Conservation (phyloP, 2,329 filamentous ascomycete species). For the Endoconidiophora laricicola region DNA sequence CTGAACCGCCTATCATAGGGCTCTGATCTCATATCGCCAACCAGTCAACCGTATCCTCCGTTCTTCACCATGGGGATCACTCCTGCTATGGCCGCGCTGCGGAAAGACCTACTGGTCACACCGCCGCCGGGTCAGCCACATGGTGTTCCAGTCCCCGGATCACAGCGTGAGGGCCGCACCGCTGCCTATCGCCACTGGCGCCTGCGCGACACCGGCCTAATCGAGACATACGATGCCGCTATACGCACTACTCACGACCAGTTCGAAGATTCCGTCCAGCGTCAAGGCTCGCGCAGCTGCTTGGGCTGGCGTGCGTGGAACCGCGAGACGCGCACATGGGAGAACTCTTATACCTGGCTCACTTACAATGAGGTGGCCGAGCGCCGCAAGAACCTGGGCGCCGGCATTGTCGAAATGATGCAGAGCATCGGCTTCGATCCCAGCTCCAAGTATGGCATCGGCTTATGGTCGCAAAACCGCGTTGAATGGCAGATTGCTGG, state of each 20-base stretch:
- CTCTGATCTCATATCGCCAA: background rate
- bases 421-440: slow-evolving; percentile 48
- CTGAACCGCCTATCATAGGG: no score
- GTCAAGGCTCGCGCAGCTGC: slow-evolving; percentile 50
- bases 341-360: slow-evolving; percentile 64
- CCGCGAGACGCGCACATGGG: slow-evolving; percentile 51
- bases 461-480: slow-evolving; percentile 75
- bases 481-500: slow-evolving; percentile 76
- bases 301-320: slow-evolving; percentile 73
- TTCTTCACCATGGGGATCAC: background rate
- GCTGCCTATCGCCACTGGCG: slow-evolving; percentile 72
- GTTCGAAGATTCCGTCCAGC: slow-evolving; percentile 53
- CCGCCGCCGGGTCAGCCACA: slow-evolving; percentile 65
- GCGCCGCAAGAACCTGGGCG: slow-evolving; percentile 70
- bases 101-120: slow-evolving; percentile 33
- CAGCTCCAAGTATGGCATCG: slow-evolving; percentile 51
- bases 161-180: slow-evolving; percentile 54
- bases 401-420: slow-evolving; percentile 70
- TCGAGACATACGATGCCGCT: slow-evolving; percentile 55
- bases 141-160: slow-evolving; percentile 59
- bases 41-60: background rate
- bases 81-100: slow-evolving; percentile 4
- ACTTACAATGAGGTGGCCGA: slow-evolving; percentile 65
- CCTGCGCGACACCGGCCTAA: slow-evolving; percentile 51
- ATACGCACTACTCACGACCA: slow-evolving; percentile 61